A percentile compares a stretch with the other conserved stretches of the same genome.
Evolutionary conservation across 1,284 basidiomycete genomes (phyloP).

Genomic region (Fomes fomentarius): DNA sequence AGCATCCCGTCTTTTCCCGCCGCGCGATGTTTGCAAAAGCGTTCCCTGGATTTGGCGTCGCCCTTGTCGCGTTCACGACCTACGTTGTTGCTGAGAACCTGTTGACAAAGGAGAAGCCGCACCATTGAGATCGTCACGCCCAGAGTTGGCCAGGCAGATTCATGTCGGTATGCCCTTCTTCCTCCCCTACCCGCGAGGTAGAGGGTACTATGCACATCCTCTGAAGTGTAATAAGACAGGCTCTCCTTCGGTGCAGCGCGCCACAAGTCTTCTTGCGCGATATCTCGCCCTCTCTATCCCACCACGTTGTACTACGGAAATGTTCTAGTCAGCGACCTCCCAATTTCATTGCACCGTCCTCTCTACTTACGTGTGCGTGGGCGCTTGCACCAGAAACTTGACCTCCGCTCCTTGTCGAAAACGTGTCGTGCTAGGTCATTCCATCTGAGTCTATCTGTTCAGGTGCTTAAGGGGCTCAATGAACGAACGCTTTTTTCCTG

Average conservation of each 20-base stretch:
- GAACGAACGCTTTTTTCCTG: too few species aligned
- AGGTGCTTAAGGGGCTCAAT: too few species aligned
- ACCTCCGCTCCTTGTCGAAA: too few species aligned
- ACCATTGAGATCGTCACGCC: conserved; percentile 14
- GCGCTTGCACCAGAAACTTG: background rate
- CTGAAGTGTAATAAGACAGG: background rate
- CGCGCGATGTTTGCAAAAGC: conserved; percentile 84
- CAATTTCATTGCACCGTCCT: background rate
- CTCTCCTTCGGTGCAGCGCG: background rate
- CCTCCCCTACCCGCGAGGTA: background rate
- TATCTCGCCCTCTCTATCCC: too few species aligned
- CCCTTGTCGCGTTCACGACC: conserved; percentile 86
- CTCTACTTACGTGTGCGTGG: background rate
- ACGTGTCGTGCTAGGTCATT: background rate
- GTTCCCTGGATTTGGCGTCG: conserved; percentile 93
- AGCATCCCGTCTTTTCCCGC: conserved; percentile 84
- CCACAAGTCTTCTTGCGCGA: too few species aligned
- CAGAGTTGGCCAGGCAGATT: too few species aligned
- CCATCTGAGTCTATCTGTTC: background rate
- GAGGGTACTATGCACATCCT: background rate
- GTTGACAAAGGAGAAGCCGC: conserved; percentile 34
- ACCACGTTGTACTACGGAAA: background rate
- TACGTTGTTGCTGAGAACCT: conserved; percentile 88
- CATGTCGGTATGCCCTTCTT: background rate
- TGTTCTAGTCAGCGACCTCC: background rate